Evolutionary conservation across 2,329 filamentous ascomycete genomes (phyloP), one percentile per base, ranked within the genome.

Genomic region (Epichloe amarillans): DNA sequence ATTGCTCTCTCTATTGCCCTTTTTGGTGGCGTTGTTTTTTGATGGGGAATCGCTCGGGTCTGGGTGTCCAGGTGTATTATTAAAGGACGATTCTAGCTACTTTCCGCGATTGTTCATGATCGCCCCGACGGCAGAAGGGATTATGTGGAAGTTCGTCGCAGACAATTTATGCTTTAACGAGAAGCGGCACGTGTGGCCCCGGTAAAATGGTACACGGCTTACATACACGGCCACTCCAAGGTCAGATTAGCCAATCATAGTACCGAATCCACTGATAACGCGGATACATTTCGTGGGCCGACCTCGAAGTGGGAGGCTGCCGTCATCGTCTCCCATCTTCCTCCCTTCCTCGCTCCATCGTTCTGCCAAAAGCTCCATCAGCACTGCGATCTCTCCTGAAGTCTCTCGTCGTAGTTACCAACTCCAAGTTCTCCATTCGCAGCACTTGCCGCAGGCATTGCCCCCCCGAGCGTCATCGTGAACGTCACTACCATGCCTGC

Each of bases 401-500:
- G 35, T 33, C 37, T 26, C 19, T 36, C n/a, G 5, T 30, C 11
- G 23, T 30, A 14, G n/a, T 21, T 1, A 14, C 12, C 15, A 14
- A n/a, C n/a, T 40, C 14, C 11, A 7, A 30, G 15, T 4, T 38
- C 14, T 17, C 17, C 33, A 23, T 5, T 30, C 15, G 17, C 46
- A 33, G 17, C 14, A 8, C 23, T n/a, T 33, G 23, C 40, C 41
- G 38, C 36, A 23, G 42, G 45, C 41, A 26, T 44, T 51, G 41
- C 45, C 37, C 33, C 17, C 37, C n/a, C 35, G 23, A 39, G 33
- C 44, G 26, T 47, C 38, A 39, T 35, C 38, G 21, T 45, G 36
- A 47, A 40, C 46, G 26, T 17, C 50, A 43, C 50, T 50, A 60
- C 46, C 53, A 76, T 77, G 73, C 60, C 73, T 26, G 64, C 69